Evolutionary conservation across 140 eudicot genomes (phyloP).

Genomic region (Eryngium alpinum): DNA sequence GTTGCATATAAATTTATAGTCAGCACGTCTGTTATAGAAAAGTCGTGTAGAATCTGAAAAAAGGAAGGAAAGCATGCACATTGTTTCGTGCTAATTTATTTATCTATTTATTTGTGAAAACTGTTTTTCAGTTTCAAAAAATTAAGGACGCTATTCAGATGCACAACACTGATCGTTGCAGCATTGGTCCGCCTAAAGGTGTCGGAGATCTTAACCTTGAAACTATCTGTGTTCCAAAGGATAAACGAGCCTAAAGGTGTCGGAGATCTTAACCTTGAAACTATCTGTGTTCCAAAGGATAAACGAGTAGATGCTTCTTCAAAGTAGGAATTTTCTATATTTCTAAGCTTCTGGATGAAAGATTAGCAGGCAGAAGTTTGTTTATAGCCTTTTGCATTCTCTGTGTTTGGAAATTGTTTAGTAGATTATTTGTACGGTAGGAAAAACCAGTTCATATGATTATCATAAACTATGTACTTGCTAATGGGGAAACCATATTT

Average conservation of each 20-base stretch:
- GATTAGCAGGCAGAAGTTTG: neutral
- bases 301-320: constrained; percentile 32
- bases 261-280: constrained; percentile 63
- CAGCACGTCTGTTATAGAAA: neutral
- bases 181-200: constrained; percentile 75
- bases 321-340: constrained; percentile 18
- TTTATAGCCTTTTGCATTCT: neutral
- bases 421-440: neutral
- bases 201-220: constrained; percentile 69
- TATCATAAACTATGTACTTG: neutral
- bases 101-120: neutral
- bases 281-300: constrained; percentile 34
- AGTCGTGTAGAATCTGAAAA: too few species aligned
- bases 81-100: neutral
- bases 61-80: neutral
- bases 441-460: neutral
- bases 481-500: neutral
- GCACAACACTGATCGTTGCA: constrained; percentile 82
- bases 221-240: constrained; percentile 33
- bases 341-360: neutral
- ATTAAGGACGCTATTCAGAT: constrained; percentile 78
- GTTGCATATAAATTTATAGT: neutral
- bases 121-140: constrained; percentile 69
- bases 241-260: constrained; percentile 52
- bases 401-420: neutral